Evolutionary conservation across 2,329 filamentous ascomycete genomes (phyloP).

Genomic region (Verticillium albo-atrum): DNA sequence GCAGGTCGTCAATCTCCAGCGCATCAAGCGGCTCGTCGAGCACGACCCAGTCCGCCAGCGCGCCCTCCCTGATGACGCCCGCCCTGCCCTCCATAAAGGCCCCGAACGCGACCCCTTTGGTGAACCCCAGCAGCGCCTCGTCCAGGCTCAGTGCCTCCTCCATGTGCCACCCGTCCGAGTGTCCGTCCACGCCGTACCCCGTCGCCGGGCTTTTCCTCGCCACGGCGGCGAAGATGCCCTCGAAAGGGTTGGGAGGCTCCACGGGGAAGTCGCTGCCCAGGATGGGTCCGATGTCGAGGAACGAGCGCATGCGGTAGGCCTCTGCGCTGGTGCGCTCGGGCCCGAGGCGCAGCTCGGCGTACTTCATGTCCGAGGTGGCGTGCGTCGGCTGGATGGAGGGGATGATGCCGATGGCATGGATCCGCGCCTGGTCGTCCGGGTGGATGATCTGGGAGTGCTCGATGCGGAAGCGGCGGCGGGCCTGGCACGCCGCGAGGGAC

Average conservation of each 20-base stretch:
- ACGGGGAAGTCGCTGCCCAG: constrained; percentile 70
- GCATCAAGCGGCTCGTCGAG: constrained; percentile 52
- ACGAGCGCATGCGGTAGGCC: constrained; percentile 63
- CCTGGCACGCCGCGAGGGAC: constrained; percentile 44
- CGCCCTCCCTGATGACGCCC: constrained; percentile 55
- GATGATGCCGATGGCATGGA: constrained; percentile 55
- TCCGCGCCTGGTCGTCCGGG: constrained; percentile 56
- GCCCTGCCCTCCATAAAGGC: constrained; percentile 52
- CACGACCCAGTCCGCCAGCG: constrained; percentile 68
- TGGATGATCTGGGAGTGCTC: constrained; percentile 70
- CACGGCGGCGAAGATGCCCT: constrained; percentile 65
- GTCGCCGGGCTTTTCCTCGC: constrained; percentile 56
- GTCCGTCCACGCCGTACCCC: constrained; percentile 42
- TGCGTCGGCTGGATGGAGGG: constrained; percentile 70
- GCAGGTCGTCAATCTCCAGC: constrained; percentile 46
- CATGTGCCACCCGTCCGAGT: constrained; percentile 50
- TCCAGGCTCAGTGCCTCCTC: constrained; percentile 55
- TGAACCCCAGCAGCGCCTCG: constrained; percentile 44
- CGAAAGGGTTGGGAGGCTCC: constrained; percentile 62
- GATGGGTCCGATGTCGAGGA: constrained; percentile 49
- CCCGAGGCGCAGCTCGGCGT: constrained; percentile 58
- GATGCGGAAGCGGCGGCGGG: constrained; percentile 57
- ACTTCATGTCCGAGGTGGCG: constrained; percentile 67
- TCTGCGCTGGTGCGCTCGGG: constrained; percentile 44
- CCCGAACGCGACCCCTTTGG: constrained; percentile 8